These are phyloP conservation scores for Drosera spatulata DNA, from an alignment of 179 eudicot species.

Conservation along the genomic window DNA sequence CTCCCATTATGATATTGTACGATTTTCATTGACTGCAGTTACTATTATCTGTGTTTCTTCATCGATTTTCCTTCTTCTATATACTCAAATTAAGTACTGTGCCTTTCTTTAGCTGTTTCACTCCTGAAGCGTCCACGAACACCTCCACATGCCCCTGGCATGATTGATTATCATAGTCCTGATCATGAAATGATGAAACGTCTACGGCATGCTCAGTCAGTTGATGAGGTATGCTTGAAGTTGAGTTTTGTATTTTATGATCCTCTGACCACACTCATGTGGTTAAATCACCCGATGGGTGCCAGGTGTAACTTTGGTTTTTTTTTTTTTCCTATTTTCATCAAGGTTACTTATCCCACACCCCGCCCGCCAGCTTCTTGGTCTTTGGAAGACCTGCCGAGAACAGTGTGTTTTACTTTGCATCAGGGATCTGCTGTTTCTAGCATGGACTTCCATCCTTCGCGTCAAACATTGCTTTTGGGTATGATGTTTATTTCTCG, in stretches of 20 bases:
- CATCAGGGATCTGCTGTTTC: constrained; percentile 58
- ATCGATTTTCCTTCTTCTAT: not conserved
- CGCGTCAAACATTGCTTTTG: constrained; percentile 59
- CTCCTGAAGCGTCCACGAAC: constrained; percentile 63
- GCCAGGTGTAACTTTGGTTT: not conserved
- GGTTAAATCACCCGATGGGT: not conserved
- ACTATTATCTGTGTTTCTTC: no score
- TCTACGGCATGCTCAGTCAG: constrained; percentile 66
- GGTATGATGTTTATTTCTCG: constrained; percentile 24
- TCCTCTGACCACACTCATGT: not conserved
- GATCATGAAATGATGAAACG: constrained; percentile 91
- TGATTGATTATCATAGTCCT: constrained; percentile 64
- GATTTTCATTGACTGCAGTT: no score
- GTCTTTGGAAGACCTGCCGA: constrained; percentile 74
- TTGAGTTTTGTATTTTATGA: not conserved
- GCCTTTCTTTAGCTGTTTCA: constrained; percentile 31
- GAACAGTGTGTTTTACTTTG: constrained; percentile 51
- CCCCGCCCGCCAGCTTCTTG: constrained; percentile 50
- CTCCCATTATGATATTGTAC: no score
- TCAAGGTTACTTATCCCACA: constrained; percentile 67
- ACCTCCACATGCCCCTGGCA: constrained; percentile 57
- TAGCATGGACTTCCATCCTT: constrained; percentile 89
- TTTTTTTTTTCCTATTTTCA: not conserved
- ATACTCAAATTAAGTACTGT: not conserved
- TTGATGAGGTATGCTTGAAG: constrained; percentile 61